Evolutionary conservation across 1,284 basidiomycete genomes (phyloP), one percentile per base, ranked within the genome.

Genomic region (Pseudozyma hubeiensis): DNA sequence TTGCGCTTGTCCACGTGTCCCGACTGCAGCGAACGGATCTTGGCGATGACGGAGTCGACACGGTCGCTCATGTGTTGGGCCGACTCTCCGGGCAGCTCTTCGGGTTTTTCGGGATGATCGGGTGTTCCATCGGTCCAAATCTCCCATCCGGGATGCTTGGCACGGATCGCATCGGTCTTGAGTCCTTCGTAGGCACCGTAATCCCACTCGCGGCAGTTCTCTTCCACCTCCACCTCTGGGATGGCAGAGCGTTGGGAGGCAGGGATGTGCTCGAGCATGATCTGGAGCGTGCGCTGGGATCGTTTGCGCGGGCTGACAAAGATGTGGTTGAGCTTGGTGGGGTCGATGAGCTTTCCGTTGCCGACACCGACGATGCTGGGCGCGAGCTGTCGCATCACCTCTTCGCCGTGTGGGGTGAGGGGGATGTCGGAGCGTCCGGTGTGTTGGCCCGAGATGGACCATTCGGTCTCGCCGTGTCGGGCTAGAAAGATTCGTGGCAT

Each of bases 171-270:
- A 29, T 73, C 60, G 7, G 80, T 83, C 65, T 81, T 79, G n/a
- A 77, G 47, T 5, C 82, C 82, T 37, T 84, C 81, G 63, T 81
- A 83, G 1, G 78, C 80, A 31, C 82, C 82, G 54, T 84, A 84
- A 59, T 83, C 81, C 82, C 82, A 84, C 51, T 84, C 82, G 19
- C 81, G 67, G 49, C 80, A 78, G 19, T 83, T 78, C 35, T 82
- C 68, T 3, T 65, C 19, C 24, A 77, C 58, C 43, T 78, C 67
- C 0, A 77, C 64, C 19, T 48, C 33, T 0, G 79, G 79, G 11
- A 83, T 65, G 0, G 59, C 47, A 2, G 33, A 33, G 10, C 68
- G 56, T 30, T 74, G 50, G 5, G 65, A 57, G 17, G 67, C 43
- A 13, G 69, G 61, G 17, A 81, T 55, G 49, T 73, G 72, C n/a